Evolutionary conservation across 2,329 filamentous ascomycete genomes (phyloP).

Genomic region (Bipolaris zeicola): DNA sequence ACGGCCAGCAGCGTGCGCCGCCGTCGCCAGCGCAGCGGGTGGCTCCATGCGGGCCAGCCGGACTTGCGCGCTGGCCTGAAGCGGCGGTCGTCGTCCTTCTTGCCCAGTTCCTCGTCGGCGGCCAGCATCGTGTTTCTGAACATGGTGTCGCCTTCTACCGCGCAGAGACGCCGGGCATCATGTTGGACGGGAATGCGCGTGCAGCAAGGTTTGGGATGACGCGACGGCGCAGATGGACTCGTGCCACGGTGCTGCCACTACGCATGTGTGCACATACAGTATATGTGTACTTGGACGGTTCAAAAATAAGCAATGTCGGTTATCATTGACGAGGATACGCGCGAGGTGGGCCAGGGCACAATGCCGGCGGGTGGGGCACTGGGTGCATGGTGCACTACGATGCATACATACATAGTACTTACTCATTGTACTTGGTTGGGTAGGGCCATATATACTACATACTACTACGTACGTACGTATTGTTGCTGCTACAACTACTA

Average conservation of each 20-base stretch:
- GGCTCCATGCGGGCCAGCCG: slow-evolving; percentile 26
- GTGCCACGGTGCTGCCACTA: neutral
- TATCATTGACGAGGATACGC: neutral
- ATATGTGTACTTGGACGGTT: neutral
- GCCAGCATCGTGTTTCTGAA: slow-evolving; percentile 52
- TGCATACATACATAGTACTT: no score
- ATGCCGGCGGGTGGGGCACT: neutral
- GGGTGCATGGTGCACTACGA: no score
- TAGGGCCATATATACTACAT: no score
- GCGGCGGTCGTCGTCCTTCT: slow-evolving; percentile 66
- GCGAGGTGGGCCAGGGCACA: neutral
- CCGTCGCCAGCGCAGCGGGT: slow-evolving; percentile 51
- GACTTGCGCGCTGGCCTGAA: slow-evolving; percentile 48
- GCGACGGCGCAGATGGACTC: neutral
- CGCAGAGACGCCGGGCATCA: slow-evolving; percentile 34
- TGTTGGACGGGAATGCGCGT: slow-evolving; percentile 11
- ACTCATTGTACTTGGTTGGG: no score
- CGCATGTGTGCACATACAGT: neutral
- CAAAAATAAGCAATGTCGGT: neutral
- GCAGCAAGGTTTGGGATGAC: neutral
- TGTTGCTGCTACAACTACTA: neutral
- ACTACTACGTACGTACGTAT: no score
- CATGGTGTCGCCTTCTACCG: slow-evolving; percentile 41
- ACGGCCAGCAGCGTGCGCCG: slow-evolving; percentile 54
- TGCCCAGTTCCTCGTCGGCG: slow-evolving; percentile 67